Base-by-base conservation (phyloP, 2,329 filamentous ascomycete species). In the Ascosphaera acerosa region DNA sequence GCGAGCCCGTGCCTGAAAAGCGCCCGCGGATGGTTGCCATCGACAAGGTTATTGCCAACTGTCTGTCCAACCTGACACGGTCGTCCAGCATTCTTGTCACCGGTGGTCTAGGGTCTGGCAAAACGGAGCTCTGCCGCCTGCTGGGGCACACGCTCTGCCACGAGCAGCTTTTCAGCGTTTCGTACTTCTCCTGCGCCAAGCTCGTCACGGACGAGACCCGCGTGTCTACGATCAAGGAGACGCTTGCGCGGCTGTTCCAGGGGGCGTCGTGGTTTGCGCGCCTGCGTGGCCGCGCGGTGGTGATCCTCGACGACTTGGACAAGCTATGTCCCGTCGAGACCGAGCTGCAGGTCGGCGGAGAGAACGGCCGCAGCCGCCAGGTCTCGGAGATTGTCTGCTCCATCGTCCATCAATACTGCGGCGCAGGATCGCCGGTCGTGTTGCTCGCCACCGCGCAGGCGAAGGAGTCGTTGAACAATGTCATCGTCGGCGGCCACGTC, bases 321-420 rank as follows among this genome's bases (percentile, higher is more conserved):
- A 80, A 78, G 44, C 60, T 97, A 1, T 94, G 84, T 45, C 84
- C 87, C 0, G 74, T 72, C 1, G 89, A 97, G 52, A 92, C 82
- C 0, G 87, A 97, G 48, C 61, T 97, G 9, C 80, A 92, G 50
- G 77, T 90, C 3, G 80, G 80, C 37, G 82, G 81, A 36, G 81
- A 94, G 41, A 94, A 97, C 44, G 78, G 78, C 12, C 68, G 84
- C 38, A 94, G 82, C 47, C 69, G 81, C 19, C 82, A 94, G 42
- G 69, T 92, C 34, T 91, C 82, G 46, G 87, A 97, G 50, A 69
- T 80, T 1, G 64, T 97, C 4, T 76, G 77, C 45, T 69, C 75
- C 1, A 70, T 87, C 39, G 76, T 84, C 1, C 67, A 72, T 34
- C 76, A 92, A 44, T 82, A 84, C 47, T 91, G 82, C 47, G 69